Base-by-base conservation (phyloP, 1,139 yeast genomes). In the Diutina rugosa region DNA sequence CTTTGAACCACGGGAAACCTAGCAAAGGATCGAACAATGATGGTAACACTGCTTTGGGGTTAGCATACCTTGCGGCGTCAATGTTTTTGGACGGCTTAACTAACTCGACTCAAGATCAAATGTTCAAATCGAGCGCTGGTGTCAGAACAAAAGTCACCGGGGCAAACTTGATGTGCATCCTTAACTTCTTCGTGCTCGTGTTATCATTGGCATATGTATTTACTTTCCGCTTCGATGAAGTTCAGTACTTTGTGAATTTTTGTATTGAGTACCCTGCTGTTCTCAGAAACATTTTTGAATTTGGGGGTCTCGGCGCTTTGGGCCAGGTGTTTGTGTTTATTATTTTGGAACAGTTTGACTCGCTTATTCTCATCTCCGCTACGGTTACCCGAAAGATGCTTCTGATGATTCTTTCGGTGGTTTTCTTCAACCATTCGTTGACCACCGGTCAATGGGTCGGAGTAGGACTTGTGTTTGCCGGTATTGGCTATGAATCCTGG, bases 331-430 rank as follows among this genome's bases (percentile, higher is more conserved):
- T 93, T 69, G 90, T 93, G 55, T 93, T 91, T 68, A 72, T 85
- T 57, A 90, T 96, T 0, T 73, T 93, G 55, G 95, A 89, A 63
- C 76, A 81, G 59, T 93, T 88, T 66, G 97, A 93, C 56, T 88
- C 97, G 3, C 74, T 93, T 59, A 80, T 89, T 1, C 73, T 93
- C 56, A 90, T 93, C 45, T 91, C 97, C 38, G 95, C 95, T 21
- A 95, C 98, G 0, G 97, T 93, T 8, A 91, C 99, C 0, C 79
- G 99, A 61, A 93, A 93, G 66, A 91, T 93, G 97, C 74, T 90
- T 56, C 90, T 97, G 56, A 91, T 93, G 98, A 77, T 90, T 26
- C 71, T 93, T 58, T 87, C 96, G 65, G 97, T 93, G 56, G 68
- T 89, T 2, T 73, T 93, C 62, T 93, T 90, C 70, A 95, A 93